These are phyloP conservation scores for Colletotrichum scovillei DNA, from an alignment of 2,329 filamentous ascomycete genomes.

Conservation along the genomic window DNA sequence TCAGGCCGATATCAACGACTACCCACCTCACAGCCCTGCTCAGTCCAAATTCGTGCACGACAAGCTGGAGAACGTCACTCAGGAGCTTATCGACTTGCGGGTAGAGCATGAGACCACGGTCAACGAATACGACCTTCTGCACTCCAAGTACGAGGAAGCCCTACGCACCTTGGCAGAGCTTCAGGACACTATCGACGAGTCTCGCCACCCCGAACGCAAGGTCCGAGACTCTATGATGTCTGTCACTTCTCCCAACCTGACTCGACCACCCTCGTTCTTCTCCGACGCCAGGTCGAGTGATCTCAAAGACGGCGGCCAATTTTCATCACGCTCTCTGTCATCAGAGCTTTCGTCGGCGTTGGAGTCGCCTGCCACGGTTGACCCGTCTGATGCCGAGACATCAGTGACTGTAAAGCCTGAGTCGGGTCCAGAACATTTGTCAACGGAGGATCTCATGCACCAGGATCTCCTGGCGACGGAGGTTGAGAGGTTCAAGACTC, in stretches of 20 bases:
- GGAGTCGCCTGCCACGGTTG: slow-evolving; percentile 76
- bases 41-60: slow-evolving; percentile 90
- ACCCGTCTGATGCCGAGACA: slow-evolving; percentile 71
- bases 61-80: slow-evolving; percentile 90
- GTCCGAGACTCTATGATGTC: slow-evolving; percentile 69
- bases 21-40: slow-evolving; percentile 74
- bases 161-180: slow-evolving; percentile 84
- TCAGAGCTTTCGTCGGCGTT: slow-evolving; percentile 92
- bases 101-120: slow-evolving; percentile 90
- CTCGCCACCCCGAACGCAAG: slow-evolving; percentile 68
- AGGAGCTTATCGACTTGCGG: slow-evolving; percentile 90
- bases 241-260: slow-evolving; percentile 58
- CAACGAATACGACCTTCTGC: slow-evolving; percentile 82
- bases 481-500: slow-evolving; percentile 74
- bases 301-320: slow-evolving; percentile 73
- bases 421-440: slow-evolving; percentile 36
- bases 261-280: slow-evolving; percentile 85
- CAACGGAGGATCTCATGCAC: slow-evolving; percentile 49
- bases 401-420: slow-evolving; percentile 55
- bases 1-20: slow-evolving; percentile 43
- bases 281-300: slow-evolving; percentile 79
- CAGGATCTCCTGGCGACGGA: slow-evolving; percentile 68
- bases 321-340: slow-evolving; percentile 89
- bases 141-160: slow-evolving; percentile 91
- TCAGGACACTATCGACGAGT: slow-evolving; percentile 86